Conservation (phyloP, 371 early-diverging fungal species). For the Rhizopus microsporus region DNA sequence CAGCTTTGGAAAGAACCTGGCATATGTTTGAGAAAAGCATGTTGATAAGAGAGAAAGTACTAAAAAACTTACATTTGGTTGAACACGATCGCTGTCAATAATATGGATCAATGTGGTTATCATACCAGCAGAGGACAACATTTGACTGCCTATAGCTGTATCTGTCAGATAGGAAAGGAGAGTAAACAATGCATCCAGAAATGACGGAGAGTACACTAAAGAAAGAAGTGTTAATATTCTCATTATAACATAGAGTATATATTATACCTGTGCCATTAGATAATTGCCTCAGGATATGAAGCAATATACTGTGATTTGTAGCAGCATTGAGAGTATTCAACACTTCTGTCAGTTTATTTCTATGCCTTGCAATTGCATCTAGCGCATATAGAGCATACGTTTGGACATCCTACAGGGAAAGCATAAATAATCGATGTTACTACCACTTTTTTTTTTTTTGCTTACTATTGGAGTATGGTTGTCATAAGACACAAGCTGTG, state of each 20-base stretch:
- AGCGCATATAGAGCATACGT: conserved; percentile 81
- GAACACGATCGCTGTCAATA: conserved; percentile 41
- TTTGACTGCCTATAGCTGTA: conserved; percentile 80
- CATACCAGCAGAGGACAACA: conserved; percentile 91
- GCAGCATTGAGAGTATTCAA: conserved; percentile 86
- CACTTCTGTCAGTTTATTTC: conserved; percentile 75
- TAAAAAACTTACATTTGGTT: conserved; percentile 49
- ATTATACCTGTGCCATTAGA: conserved; percentile 9
- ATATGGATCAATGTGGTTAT: conserved; percentile 71
- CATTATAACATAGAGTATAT: conserved; percentile 28
- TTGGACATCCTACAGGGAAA: conserved; percentile 58
- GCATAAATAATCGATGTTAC: no score
- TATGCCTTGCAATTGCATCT: conserved; percentile 81
- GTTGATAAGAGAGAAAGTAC: background rate
- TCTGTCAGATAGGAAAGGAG: conserved; percentile 74
- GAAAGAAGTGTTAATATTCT: conserved; percentile 26
- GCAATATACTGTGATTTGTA: conserved; percentile 91
- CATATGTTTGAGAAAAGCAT: background rate
- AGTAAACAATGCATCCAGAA: conserved; percentile 78
- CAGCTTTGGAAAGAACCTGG: conserved; percentile 66
- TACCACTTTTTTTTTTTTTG: background rate
- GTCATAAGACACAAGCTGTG: conserved; percentile 77
- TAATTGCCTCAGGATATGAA: conserved; percentile 73
- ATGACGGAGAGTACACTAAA: conserved; percentile 65
- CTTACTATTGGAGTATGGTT: conserved; percentile 24